Evolutionary conservation across 2,329 filamentous ascomycete species (phyloP), one percentile per base, ranked within the genome.

Genomic region (Arthrobotrys musiformis): DNA sequence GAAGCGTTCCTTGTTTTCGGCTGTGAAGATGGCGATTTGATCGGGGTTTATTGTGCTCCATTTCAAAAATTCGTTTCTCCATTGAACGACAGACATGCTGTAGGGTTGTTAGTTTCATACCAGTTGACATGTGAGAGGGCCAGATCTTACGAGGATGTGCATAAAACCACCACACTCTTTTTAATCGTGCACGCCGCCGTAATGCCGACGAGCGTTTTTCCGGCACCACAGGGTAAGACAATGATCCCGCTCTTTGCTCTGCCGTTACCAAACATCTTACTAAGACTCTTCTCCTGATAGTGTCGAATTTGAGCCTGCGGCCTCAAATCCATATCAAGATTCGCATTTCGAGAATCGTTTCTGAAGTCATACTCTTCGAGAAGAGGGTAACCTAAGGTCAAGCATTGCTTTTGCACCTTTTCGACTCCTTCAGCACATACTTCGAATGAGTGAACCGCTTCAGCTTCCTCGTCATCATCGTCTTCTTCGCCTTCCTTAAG

Each of bases 211-310:
- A 99, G 85, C 0, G 95, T 99, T 86, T 99, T 99, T 75, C 95
- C 95, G 17, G 95, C 95, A 80, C 95, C 95, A 83, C 95, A 99
- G 17, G 95, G 95, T 80, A 99, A 85, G 69, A 99, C 95, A 75
- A 99, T 99, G 80, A 99, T 96, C 70, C 95, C 95, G 83, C 93
- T 97, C 85, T 97, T 95, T 13, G 95, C 95, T 84, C 95, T 91
- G 60, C 94, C 94, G 82, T 99, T 99, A 82, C 95, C 94, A 83
- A 99, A 99, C 95, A 99, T 99, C 84, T 99, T 99, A 85, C 93
- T 97, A 8, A 99, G 86, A 79, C 93, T 97, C 85, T 97, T 97
- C 84, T 99, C 95, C 83, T 99, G 95, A 81, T 99, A 99, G 85
- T 89, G 90, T 82, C 94, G 90, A 82, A 98, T 98, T 81, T 94